Evolutionary conservation across 2,329 filamentous ascomycete species (phyloP).

Genomic region (Ascochyta koolunga): DNA sequence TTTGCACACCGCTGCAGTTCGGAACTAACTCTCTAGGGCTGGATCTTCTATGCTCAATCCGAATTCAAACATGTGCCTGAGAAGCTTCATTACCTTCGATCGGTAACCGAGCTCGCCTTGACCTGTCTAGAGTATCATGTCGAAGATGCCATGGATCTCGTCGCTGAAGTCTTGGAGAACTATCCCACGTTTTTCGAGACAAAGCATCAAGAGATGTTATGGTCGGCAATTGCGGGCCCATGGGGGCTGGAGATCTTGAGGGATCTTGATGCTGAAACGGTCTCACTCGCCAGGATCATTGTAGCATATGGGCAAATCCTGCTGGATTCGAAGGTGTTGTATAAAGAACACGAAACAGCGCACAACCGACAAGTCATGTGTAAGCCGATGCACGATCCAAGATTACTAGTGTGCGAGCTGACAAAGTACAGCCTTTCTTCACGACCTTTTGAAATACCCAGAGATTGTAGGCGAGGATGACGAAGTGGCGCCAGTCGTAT

Average conservation of each 20-base stretch:
- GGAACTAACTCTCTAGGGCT: constrained; percentile 59
- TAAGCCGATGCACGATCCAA: constrained; percentile 23
- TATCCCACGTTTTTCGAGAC: constrained; percentile 44
- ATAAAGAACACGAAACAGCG: constrained; percentile 56
- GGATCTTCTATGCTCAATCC: constrained; percentile 75
- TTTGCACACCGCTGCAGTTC: neutral
- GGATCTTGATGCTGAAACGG: constrained; percentile 43
- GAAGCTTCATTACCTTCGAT: constrained; percentile 64
- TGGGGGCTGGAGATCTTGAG: constrained; percentile 47
- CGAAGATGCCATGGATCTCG: constrained; percentile 46
- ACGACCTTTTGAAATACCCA: constrained; percentile 67
- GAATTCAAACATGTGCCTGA: constrained; percentile 63
- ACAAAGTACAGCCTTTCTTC: constrained; percentile 55
- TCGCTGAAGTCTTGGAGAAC: constrained; percentile 45
- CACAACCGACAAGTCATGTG: constrained; percentile 46
- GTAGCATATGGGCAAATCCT: constrained; percentile 45
- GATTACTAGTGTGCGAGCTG: constrained; percentile 1
- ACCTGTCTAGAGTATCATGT: constrained; percentile 65
- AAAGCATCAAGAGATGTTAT: constrained; percentile 42
- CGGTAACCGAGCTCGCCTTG: constrained; percentile 65
- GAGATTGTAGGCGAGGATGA: constrained; percentile 75
- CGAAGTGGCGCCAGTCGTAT: constrained; percentile 72
- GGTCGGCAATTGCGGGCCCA: constrained; percentile 40
- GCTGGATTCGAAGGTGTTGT: constrained; percentile 40
- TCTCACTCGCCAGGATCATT: constrained; percentile 44